These are phyloP conservation scores for Camelina sativa DNA, from an alignment of 345 rosid genomes.

Conservation along the genomic window DNA sequence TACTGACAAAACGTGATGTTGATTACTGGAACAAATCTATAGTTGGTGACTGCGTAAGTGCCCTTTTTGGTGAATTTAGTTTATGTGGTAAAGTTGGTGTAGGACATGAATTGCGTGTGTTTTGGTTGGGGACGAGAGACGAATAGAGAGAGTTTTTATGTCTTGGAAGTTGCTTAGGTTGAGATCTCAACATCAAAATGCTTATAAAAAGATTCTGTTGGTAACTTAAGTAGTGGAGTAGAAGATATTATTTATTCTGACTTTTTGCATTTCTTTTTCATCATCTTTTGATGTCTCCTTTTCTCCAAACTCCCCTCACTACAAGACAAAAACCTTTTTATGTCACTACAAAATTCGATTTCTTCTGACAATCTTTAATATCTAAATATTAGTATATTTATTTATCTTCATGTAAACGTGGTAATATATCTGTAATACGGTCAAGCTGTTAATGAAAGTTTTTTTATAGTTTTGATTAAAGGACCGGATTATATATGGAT, in stretches of 20 bases:
- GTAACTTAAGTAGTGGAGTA: conserved; percentile 45
- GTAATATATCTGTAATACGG: background rate
- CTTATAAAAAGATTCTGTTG: conserved; percentile 34
- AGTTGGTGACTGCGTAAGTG: background rate
- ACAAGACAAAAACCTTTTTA: conserved; percentile 32
- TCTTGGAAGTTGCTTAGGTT: conserved; percentile 38
- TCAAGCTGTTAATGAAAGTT: background rate
- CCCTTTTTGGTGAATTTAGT: background rate
- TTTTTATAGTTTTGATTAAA: background rate
- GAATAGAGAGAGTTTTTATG: background rate
- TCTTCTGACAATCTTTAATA: background rate
- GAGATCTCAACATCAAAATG: conserved; percentile 43
- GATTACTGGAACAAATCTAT: background rate
- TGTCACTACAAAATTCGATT: background rate
- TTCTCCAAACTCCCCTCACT: conserved; percentile 52
- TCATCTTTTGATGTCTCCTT: conserved; percentile 42
- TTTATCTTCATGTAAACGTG: background rate
- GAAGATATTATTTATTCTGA: conserved; percentile 39
- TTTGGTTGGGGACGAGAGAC: conserved; percentile 25
- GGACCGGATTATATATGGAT: background rate
- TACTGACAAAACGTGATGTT: conserved; percentile 10
- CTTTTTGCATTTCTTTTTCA: conserved; percentile 9
- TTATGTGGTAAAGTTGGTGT: conserved; percentile 25
- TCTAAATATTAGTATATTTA: background rate
- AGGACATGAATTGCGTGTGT: background rate